Base-by-base conservation (phyloP, 768 basidiomycete species). In the Suillus tomentosus region DNA sequence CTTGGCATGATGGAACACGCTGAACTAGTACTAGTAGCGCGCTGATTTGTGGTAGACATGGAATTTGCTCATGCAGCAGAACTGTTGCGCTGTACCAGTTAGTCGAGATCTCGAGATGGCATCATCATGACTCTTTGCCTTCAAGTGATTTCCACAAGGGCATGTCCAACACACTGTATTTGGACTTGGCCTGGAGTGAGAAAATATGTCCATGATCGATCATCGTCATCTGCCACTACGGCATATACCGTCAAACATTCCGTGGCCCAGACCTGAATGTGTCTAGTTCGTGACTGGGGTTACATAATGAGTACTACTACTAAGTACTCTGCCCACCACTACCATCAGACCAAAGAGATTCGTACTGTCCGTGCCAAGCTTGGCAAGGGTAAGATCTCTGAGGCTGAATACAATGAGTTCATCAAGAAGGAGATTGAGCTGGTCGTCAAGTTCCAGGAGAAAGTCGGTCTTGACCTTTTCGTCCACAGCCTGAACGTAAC, bases 271-370 rank as follows among this genome's bases (percentile, higher is more conserved):
- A 15, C 22, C 19, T 50, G 8, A 14, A 15, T 1, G 31, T 36
- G 19, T 34, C 10, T 34, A 34, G 17, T 34, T 19, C 19, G 19
- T 54, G 53, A 54, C 31, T n/a, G 15, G 27, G 51, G 27, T 36
- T 31, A 1, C n/a, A n/a, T n/a, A n/a, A 24, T 24, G 24, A 24
- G 24, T 24, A 24, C 24, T 24, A 27, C 27, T 27, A 27, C 27
- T 27, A 27, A 27, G 27, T 27, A 27, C 27, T 27, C 27, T 27
- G 27, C 96, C 96, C 64, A 97, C 96, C 62, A 98, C 96, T 62
- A 97, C 96, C 68, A 98, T 99, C 97, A 99, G 90, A 99, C 97
- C 74, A 98, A 96, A 81, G 96, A 99, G 80, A 99, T 99, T 72
- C 96, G 97, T 80, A 85, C 85, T 70, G 96, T 95, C 73, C 96